Evolutionary conservation across 176 grass and related monocot species (phyloP).

Genomic region (Saccharum officinarum): DNA sequence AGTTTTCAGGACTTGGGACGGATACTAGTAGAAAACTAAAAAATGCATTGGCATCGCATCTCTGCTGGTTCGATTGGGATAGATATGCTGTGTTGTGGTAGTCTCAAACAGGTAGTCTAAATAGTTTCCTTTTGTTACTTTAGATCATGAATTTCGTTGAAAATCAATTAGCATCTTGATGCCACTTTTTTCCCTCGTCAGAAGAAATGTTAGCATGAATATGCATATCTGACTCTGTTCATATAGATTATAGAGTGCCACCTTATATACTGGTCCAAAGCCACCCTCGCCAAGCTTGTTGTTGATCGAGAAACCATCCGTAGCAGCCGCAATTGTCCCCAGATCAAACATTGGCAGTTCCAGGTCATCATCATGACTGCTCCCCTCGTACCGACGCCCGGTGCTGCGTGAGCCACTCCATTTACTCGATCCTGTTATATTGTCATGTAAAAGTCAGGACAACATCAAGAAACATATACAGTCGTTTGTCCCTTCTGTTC

Average conservation of each 20-base stretch:
- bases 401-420: constrained; percentile 40
- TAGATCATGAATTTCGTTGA: not conserved
- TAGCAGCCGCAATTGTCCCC: constrained; percentile 47
- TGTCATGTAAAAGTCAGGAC: not conserved
- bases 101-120: not conserved
- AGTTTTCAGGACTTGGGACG: not conserved
- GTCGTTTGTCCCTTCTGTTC: not conserved
- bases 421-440: constrained; percentile 37
- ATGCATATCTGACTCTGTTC: not conserved
- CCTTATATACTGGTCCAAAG: constrained; percentile 75
- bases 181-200: not conserved
- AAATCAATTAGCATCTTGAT: not conserved
- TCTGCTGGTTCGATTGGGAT: not conserved
- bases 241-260: not conserved
- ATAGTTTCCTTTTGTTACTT: not conserved
- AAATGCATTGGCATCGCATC: not conserved
- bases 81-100: not conserved
- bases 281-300: constrained; percentile 72
- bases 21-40: not conserved
- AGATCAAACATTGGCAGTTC: constrained; percentile 63
- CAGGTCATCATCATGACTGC: constrained; percentile 37
- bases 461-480: not conserved
- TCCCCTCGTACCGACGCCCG: constrained; percentile 26
- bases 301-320: constrained; percentile 56
- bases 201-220: not conserved